phyloP scores from a whole-genome alignment of 2,329 filamentous ascomycete genomes.

The Cordyceps fumosorosea region DNA sequence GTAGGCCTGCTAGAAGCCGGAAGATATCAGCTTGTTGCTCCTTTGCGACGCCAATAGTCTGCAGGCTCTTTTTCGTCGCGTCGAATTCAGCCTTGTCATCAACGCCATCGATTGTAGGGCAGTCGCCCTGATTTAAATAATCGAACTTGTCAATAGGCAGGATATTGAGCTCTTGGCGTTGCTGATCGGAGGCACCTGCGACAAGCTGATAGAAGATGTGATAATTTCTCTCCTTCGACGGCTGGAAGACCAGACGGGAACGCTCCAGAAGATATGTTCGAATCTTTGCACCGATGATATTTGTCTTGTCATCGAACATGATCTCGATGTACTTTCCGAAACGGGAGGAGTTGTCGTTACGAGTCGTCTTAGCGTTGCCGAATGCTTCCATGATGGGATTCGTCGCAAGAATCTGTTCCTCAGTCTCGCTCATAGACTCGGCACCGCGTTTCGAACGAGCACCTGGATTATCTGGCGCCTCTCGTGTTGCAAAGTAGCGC shows the following conservation, averaged over 20 bases:
- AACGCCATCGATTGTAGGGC: slow-evolving; percentile 85
- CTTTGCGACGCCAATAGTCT: slow-evolving; percentile 75
- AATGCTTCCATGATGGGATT: slow-evolving; percentile 99
- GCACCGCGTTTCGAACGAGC: slow-evolving; percentile 68
- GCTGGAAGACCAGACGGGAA: slow-evolving; percentile 93
- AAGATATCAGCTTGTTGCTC: slow-evolving; percentile 79
- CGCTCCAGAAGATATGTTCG: slow-evolving; percentile 92
- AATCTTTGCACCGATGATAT: slow-evolving; percentile 97
- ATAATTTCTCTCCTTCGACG: slow-evolving; percentile 95
- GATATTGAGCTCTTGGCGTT: slow-evolving; percentile 73
- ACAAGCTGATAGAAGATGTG: slow-evolving; percentile 98
- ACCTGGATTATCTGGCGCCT: slow-evolving; percentile 81
- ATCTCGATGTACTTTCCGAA: slow-evolving; percentile 99
- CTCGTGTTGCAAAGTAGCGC: slow-evolving; percentile 97
- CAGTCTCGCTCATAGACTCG: slow-evolving; percentile 89
- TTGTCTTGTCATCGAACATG: slow-evolving; percentile 92
- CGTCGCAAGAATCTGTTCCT: slow-evolving; percentile 95
- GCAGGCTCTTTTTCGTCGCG: slow-evolving; percentile 78
- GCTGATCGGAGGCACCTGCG: slow-evolving; percentile 78
- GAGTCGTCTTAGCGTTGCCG: slow-evolving; percentile 98
- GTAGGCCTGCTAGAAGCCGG: slow-evolving; percentile 77
- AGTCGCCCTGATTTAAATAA: slow-evolving; percentile 91
- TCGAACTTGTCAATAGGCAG: slow-evolving; percentile 84
- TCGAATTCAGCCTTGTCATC: slow-evolving; percentile 93
- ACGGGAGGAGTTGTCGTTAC: slow-evolving; percentile 97